A percentile compares a stretch with the other conserved stretches of the same genome.
phyloP scores from a whole-genome alignment of 805 yeast genomes.

The Pachysolen tannophilus region DNA sequence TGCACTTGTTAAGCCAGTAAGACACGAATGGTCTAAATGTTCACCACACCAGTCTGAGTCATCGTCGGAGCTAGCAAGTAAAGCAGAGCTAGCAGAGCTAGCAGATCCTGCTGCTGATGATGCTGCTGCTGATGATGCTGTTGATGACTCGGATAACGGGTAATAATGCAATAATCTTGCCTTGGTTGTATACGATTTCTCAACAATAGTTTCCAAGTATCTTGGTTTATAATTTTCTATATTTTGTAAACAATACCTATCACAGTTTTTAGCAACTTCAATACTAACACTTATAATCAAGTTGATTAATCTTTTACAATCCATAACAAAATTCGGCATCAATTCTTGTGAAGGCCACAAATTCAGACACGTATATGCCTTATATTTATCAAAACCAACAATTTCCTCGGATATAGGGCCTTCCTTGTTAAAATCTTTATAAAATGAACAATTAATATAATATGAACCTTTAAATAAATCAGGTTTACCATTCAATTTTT shows the following conservation, averaged over 20 bases:
- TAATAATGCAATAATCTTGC: conserved; percentile 51
- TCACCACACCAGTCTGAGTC: conserved; percentile 53
- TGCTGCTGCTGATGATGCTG: background rate
- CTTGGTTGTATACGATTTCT: conserved; percentile 43
- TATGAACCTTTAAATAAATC: conserved; percentile 49
- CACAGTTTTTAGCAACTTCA: conserved; percentile 47
- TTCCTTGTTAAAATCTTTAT: conserved; percentile 31
- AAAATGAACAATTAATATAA: conserved; percentile 52
- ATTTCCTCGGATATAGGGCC: conserved; percentile 34
- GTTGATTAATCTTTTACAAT: conserved; percentile 30
- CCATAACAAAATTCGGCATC: conserved; percentile 25
- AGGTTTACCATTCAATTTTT: conserved; percentile 32
- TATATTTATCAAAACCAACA: conserved; percentile 23
- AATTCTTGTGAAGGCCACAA: conserved; percentile 40
- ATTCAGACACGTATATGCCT: conserved; percentile 40
- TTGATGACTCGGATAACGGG: conserved; percentile 20
- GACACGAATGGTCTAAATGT: conserved; percentile 51
- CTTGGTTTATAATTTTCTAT: conserved; percentile 23
- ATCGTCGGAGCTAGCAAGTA: too few species aligned
- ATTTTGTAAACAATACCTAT: conserved; percentile 27
- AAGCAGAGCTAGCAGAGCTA: too few species aligned
- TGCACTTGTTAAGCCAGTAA: conserved; percentile 53
- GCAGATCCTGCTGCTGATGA: too few species aligned
- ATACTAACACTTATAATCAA: conserved; percentile 41
- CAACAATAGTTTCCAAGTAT: conserved; percentile 37